Base-by-base conservation (phyloP, 805 yeast species). In the Nakazawaea ambrosiae region DNA sequence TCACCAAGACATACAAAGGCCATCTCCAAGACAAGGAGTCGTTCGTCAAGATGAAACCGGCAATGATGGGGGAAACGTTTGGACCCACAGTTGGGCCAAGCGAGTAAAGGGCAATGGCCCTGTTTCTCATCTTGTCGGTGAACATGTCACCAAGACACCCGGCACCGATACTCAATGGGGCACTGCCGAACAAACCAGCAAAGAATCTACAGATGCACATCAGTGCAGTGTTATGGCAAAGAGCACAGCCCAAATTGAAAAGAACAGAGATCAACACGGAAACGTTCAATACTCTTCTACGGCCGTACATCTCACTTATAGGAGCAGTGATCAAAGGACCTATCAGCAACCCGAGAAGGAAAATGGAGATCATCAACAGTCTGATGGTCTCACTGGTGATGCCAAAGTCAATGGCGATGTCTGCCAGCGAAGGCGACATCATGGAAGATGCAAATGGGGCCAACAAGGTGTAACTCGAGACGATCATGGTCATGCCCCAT, bases 291-390 rank as follows among this genome's bases (percentile, higher is more conserved):
- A 83, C 81, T 4, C 66, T 52, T 41, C 67, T 63, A 29, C 89
- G 59, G 2, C 89, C 90, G 43, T 71, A 68, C 42, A 77, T 63
- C 50, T 82, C 90, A 31, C 82, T 73, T 10, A 82, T 49, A 2
- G 89, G 89, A 1, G 85, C 81, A 40, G 78, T 61, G 23, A 81
- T 48, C 34, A 81, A 55, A 2, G 88, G 87, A 10, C 81, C 81
- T 16, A 74, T 43, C 0, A 85, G 86, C 68, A 84, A 67, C 1
- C 87, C 85, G 46, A 79, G 63, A n/a, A 81, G 68, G 63, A 75
- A 78, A 25, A 81, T 67, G 0, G 83, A 71, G 3, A 81, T 78
- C 20, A 75, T 71, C 44, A 79, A 57, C 0, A 79, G 63, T 31
- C 66, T 57, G 2, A 77, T 66, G 2, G 67, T 60, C 0, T 61